These are phyloP conservation scores for Teunomyces barrocoloradensis DNA, from an alignment of 805 yeast species.

Conservation along the genomic window DNA sequence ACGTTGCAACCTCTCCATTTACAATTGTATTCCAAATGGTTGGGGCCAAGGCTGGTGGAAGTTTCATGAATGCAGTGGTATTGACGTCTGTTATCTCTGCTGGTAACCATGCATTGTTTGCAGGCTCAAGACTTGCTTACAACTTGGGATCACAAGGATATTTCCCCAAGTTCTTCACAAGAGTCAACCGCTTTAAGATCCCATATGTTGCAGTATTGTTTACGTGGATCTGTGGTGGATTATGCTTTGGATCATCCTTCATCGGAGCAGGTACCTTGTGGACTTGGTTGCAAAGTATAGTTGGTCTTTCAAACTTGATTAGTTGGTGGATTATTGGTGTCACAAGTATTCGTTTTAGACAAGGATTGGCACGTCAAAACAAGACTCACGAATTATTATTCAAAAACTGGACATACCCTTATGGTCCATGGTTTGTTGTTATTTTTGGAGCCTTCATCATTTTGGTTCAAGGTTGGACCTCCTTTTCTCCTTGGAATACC, in stretches of 20 bases:
- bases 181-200: slow-evolving; percentile 40
- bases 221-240: slow-evolving; percentile 55
- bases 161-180: slow-evolving; percentile 42
- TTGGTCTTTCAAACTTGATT: slow-evolving; percentile 52
- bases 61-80: slow-evolving; percentile 53
- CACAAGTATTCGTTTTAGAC: slow-evolving; percentile 49
- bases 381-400: slow-evolving; percentile 39
- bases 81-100: slow-evolving; percentile 55
- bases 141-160: slow-evolving; percentile 51
- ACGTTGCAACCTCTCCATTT: slow-evolving; percentile 37
- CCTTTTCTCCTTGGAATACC: slow-evolving; percentile 46
- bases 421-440: slow-evolving; percentile 47
- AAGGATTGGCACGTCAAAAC: slow-evolving; percentile 44
- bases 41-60: slow-evolving; percentile 41
- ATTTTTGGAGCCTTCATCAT: slow-evolving; percentile 42
- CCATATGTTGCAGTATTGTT: slow-evolving; percentile 50
- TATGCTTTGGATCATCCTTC: slow-evolving; percentile 59
- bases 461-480: slow-evolving; percentile 54
- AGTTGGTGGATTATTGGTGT: slow-evolving; percentile 51
- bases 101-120: slow-evolving; percentile 53
- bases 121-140: slow-evolving; percentile 48
- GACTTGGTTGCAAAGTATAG: slow-evolving; percentile 52
- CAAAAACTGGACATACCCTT: slow-evolving; percentile 52
- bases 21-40: slow-evolving; percentile 43
- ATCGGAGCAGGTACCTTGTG: slow-evolving; percentile 53